Conservation (phyloP, 1,139 yeast species). For the Meyerozyma guilliermondii region DNA sequence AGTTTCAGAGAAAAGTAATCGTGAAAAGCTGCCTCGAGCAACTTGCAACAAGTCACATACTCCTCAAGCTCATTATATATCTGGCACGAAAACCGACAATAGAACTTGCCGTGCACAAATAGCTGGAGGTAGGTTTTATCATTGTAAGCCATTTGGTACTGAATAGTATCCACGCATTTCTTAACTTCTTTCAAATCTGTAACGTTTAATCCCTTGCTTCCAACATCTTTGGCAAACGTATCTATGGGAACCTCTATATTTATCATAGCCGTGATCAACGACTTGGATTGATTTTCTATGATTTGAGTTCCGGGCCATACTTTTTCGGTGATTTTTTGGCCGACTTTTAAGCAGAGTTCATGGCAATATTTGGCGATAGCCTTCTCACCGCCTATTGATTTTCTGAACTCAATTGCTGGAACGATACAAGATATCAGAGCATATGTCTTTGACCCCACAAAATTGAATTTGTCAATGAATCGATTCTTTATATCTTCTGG, state of each 20-base stretch:
- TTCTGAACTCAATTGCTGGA: conserved; percentile 9
- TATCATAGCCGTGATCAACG: conserved; percentile 10
- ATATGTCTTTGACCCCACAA: conserved; percentile 31
- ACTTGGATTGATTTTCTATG: conserved; percentile 6
- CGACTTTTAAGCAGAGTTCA: conserved; percentile 8
- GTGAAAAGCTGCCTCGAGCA: conserved; percentile 2
- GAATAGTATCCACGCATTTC: not conserved
- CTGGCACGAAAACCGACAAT: conserved; percentile 10
- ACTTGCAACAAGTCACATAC: conserved; percentile 9
- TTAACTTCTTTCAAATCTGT: not conserved
- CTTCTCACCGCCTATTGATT: conserved; percentile 10
- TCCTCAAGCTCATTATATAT: conserved; percentile 11
- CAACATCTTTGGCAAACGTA: not conserved
- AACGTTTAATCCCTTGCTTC: not conserved
- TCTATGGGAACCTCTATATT: conserved; percentile 7
- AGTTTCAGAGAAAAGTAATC: not conserved
- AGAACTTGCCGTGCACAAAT: conserved; percentile 6
- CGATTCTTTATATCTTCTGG: conserved; percentile 20
- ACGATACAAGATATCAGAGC: conserved; percentile 21
- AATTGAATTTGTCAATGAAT: conserved; percentile 34
- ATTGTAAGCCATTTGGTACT: conserved; percentile 3
- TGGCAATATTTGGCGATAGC: conserved; percentile 8
- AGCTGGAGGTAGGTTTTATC: conserved; percentile 9
- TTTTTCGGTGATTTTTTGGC: conserved; percentile 2
- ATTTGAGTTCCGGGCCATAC: conserved; percentile 11